A percentile compares a stretch with the other conserved stretches of the same genome.
These are phyloP conservation scores for Lumnitzera racemosa DNA, from an alignment of 345 rosid genomes.

Conservation along the genomic window DNA sequence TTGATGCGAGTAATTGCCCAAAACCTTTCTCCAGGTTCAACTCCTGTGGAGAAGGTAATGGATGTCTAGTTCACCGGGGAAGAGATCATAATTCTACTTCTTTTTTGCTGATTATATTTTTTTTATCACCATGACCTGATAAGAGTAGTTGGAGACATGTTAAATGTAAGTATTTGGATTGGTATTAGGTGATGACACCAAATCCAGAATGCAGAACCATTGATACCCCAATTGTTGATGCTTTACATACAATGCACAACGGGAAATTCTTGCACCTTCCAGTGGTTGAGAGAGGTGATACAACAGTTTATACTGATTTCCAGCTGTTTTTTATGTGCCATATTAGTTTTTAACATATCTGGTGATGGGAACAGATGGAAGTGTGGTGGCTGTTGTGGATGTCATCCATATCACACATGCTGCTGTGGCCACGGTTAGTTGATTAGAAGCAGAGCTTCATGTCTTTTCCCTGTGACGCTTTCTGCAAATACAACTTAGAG, in stretches of 20 bases:
- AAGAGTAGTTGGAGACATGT: constrained; percentile 1
- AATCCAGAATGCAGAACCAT: constrained; percentile 88
- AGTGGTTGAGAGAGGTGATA: constrained; percentile 69
- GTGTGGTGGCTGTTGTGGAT: constrained; percentile 72
- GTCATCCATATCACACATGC: constrained; percentile 91
- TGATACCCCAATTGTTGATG: constrained; percentile 93
- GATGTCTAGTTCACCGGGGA: constrained; percentile 5
- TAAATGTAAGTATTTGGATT: constrained; percentile 7
- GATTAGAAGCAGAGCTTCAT: background rate
- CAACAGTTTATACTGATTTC: background rate
- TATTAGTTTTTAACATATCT: constrained; percentile 13
- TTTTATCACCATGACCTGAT: background rate
- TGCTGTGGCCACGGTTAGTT: constrained; percentile 88
- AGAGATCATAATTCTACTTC: background rate
- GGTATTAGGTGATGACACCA: constrained; percentile 84
- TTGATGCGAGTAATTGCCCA: constrained; percentile 93
- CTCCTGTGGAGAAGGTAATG: constrained; percentile 74
- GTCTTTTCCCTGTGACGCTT: background rate
- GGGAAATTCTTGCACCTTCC: constrained; percentile 99
- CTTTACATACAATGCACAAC: constrained; percentile 90
- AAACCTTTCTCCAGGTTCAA: constrained; percentile 63
- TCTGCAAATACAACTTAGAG: background rate
- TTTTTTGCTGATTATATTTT: background rate
- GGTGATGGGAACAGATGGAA: constrained; percentile 57
- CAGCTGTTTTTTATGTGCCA: background rate